phyloP scores from a whole-genome alignment of 768 basidiomycete genomes.

The Tulasnella sp. region DNA sequence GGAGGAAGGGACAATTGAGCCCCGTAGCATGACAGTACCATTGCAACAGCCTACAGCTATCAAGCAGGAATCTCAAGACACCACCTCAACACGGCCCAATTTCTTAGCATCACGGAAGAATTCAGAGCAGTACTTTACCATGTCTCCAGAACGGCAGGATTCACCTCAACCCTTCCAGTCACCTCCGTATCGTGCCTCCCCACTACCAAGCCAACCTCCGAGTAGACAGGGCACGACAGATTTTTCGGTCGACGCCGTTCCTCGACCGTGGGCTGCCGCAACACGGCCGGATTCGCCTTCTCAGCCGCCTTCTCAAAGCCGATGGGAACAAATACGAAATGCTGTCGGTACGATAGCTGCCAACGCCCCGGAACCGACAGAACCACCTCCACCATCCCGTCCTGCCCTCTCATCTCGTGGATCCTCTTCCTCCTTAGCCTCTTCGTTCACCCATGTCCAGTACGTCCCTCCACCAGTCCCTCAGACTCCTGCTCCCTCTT shows the following conservation, averaged over 20 bases:
- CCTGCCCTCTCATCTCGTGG: neutral
- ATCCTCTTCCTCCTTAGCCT: neutral
- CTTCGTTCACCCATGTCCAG: neutral
- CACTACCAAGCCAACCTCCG: neutral
- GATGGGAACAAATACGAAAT: slow-evolving; percentile 8
- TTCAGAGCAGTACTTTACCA: neutral
- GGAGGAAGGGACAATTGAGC: neutral
- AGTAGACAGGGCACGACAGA: neutral
- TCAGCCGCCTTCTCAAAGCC: neutral
- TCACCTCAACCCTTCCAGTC: neutral
- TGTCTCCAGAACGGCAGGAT: neutral
- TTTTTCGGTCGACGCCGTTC: neutral
- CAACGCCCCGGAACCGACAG: neutral
- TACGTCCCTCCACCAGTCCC: neutral
- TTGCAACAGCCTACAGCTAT: neutral
- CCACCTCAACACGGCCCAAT: neutral
- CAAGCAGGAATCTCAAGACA: neutral
- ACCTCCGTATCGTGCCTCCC: neutral
- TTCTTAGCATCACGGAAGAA: neutral
- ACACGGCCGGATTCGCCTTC: neutral
- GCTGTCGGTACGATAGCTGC: neutral
- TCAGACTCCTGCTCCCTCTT: neutral
- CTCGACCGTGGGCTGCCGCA: neutral
- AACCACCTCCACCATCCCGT: neutral
- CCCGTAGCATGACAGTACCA: neutral